Conservation (phyloP, 345 rosid genomes). For the Corymbia maculata region DNA sequence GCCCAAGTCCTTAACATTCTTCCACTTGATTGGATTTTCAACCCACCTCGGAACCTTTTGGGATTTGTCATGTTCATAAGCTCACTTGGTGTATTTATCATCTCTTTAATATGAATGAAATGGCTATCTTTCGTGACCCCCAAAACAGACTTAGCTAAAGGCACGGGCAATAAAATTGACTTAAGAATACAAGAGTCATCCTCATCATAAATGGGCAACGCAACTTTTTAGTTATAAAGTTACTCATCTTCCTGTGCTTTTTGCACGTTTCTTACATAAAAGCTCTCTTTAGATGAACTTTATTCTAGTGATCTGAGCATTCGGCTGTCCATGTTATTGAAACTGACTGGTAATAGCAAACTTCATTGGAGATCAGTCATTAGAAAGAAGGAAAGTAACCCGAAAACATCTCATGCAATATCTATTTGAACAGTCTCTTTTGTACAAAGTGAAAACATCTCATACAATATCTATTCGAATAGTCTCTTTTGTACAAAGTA, state of each 20-base stretch:
- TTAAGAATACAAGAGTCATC: neutral
- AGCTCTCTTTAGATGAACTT: neutral
- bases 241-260: neutral
- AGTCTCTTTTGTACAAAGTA: neutral
- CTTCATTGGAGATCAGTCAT: neutral
- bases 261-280: neutral
- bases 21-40: too few species aligned
- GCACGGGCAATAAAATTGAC: too few species aligned
- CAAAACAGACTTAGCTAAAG: too few species aligned
- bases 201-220: neutral
- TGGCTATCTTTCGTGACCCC: too few species aligned
- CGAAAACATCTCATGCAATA: neutral
- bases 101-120: too few species aligned
- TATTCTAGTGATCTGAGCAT: neutral
- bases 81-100: too few species aligned
- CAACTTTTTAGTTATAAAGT: neutral
- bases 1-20: too few species aligned
- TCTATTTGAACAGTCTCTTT: neutral
- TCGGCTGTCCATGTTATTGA: neutral
- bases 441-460: neutral
- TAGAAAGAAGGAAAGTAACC: neutral
- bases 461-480: neutral
- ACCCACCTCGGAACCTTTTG: too few species aligned
- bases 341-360: neutral
- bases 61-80: too few species aligned